Base-by-base conservation (phyloP, 169 alveolate genomes). In the Eimeria acervulina region DNA sequence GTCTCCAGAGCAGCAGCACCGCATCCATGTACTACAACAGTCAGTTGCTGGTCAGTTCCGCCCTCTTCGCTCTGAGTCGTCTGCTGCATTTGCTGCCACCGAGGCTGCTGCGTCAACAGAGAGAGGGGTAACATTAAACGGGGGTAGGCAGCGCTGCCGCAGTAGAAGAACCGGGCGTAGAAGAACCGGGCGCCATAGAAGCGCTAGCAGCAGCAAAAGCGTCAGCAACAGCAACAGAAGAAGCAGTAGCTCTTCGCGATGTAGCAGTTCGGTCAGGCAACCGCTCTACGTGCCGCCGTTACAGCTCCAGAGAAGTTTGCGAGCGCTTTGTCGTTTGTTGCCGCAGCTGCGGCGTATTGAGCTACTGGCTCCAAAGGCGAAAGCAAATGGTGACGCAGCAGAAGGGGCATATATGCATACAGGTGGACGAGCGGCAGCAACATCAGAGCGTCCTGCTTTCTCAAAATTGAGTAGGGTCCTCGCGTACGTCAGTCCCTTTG, bases 341-440 rank as follows among this genome's bases (percentile, higher is more conserved):
- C 93, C 93, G 78, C 93, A 85, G 93, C 38, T 85, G 93, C 93
- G 59, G 93, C 93, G 78, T 59, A 38, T 85, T n/a, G 93, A 85
- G 78, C 78, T 85, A 12, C 36, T 85, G 36, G 59, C 51, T 21
- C 93, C 93, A 3, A 33, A 33, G 31, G 93, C 93, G 28, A 51
- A 5, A 38, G 59, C 81, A 59, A 44, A 23, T 8, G 8, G 15
- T 23, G 59, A 1, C 40, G 10, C 87, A 23, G 10, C 87, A 23
- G 23, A 76, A 5, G 38, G 36, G 7, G 33, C 63, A 7, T 8
- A 38, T 38, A 59, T 4, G 31, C 63, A 10, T 33, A 36, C 74
- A 85, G 61, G 93, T 33, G 42, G 31, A 85, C 51, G 40, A 33
- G 33, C 61, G 31, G 47, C 47, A 81, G 40, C 44, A 47, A 59